phyloP scores from a whole-genome alignment of 768 basidiomycete species.

The Mycena vitilis region DNA sequence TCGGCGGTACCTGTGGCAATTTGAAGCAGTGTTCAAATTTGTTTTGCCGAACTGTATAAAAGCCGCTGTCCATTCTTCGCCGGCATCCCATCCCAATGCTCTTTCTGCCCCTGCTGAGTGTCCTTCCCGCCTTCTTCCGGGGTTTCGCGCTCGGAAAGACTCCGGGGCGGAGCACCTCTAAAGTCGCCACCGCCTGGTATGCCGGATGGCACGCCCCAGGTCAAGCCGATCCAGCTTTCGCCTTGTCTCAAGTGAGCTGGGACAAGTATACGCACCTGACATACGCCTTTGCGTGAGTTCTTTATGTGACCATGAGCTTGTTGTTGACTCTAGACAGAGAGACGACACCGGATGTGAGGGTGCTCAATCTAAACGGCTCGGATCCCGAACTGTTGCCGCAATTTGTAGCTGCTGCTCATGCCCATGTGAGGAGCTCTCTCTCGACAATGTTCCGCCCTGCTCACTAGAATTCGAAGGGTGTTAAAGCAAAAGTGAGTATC shows the following conservation, averaged over 20 bases:
- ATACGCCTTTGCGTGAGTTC: conserved; percentile 61
- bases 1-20: no score
- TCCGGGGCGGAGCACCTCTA: no score
- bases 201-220: conserved; percentile 55
- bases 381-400: conserved; percentile 60
- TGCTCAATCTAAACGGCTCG: conserved; percentile 51
- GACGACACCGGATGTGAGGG: conserved; percentile 38
- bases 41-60: conserved; percentile 9
- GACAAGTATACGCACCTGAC: conserved; percentile 55
- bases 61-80: neutral
- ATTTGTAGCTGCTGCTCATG: conserved; percentile 64
- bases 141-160: conserved; percentile 7
- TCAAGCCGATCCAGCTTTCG: conserved; percentile 37
- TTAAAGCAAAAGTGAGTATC: conserved; percentile 67
- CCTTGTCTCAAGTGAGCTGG: conserved; percentile 56
- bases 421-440: conserved; percentile 46
- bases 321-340: no score
- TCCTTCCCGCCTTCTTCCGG: conserved; percentile 16
- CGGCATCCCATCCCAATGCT: conserved; percentile 13
- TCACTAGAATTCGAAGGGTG: conserved; percentile 57
- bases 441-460: conserved; percentile 3
- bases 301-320: no score
- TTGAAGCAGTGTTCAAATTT: no score
- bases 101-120: conserved; percentile 5
- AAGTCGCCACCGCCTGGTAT: conserved; percentile 55